These are phyloP conservation scores for Oryza longistaminata DNA, from an alignment of 176 grass and related monocot genomes.

Conservation along the genomic window DNA sequence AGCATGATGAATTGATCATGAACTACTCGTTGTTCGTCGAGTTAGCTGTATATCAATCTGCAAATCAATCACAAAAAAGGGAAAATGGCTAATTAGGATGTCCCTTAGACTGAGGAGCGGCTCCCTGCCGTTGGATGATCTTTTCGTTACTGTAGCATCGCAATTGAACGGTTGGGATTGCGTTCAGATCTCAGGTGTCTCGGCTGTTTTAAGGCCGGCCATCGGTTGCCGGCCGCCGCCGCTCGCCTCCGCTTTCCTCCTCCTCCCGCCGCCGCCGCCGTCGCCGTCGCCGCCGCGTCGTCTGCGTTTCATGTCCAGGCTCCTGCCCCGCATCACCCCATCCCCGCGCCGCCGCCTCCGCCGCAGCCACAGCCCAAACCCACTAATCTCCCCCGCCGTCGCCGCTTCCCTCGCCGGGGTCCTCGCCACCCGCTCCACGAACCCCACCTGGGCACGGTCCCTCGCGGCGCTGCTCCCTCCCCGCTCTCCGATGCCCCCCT, in stretches of 20 bases:
- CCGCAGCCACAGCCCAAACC: neutral
- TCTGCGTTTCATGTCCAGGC: slow-evolving; percentile 36
- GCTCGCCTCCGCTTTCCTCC: neutral
- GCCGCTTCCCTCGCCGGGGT: slow-evolving; percentile 28
- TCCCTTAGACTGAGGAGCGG: no score
- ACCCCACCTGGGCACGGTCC: slow-evolving; percentile 32
- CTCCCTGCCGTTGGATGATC: neutral
- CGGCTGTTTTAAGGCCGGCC: neutral
- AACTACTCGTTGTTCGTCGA: neutral
- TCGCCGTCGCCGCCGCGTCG: neutral
- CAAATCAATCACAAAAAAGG: neutral
- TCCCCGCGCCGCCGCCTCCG: neutral
- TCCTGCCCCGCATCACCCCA: slow-evolving; percentile 42
- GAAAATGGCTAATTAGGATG: neutral
- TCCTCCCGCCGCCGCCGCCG: slow-evolving; percentile 24
- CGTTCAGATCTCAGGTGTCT: neutral
- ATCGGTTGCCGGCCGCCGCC: neutral
- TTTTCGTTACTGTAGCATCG: neutral
- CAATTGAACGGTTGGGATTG: neutral
- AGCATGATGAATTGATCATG: neutral
- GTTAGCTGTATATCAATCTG: neutral
- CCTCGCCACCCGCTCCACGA: slow-evolving; percentile 40
- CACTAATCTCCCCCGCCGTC: neutral
- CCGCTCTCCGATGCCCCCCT: slow-evolving; percentile 52
- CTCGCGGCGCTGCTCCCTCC: neutral